Percentiles rank a stretch among this genome's conserved stretches.
Evolutionary conservation across 352 stramenopile genomes (phyloP).

Genomic region (Pythium guiyangense): DNA sequence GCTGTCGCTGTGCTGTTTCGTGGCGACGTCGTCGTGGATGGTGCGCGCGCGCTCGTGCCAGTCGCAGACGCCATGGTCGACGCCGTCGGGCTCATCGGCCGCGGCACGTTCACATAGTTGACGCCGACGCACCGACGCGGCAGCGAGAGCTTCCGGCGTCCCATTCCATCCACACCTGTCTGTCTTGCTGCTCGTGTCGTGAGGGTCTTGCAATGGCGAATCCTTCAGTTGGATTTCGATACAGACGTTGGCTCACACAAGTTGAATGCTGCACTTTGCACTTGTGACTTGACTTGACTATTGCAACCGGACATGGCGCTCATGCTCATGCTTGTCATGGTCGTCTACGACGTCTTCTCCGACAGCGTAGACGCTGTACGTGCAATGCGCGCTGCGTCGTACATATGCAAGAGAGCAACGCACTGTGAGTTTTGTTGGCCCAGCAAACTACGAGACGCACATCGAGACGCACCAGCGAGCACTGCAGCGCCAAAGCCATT

Average conservation of each 20-base stretch:
- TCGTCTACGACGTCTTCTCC: no score
- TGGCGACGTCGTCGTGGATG: neutral
- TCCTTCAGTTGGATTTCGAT: no score
- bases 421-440: no score
- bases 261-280: no score
- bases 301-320: no score
- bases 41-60: neutral
- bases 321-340: no score
- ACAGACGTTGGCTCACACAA: no score
- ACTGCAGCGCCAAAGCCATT: slow-evolving; percentile 97
- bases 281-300: no score
- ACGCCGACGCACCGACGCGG: slow-evolving; percentile 25
- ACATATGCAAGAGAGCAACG: no score
- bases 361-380: no score
- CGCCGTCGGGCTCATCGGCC: neutral
- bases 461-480: slow-evolving; percentile 47
- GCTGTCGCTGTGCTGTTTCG: neutral
- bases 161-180: slow-evolving; percentile 19
- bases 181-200: neutral
- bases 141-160: slow-evolving; percentile 25
- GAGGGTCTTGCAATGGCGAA: neutral
- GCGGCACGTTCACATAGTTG: slow-evolving; percentile 8
- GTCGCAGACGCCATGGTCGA: slow-evolving; percentile 1
- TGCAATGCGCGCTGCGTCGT: no score
- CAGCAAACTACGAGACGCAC: no score